These are phyloP conservation scores for Musa acuminata DNA, from an alignment of 176 grass and related monocot species.

Conservation along the genomic window DNA sequence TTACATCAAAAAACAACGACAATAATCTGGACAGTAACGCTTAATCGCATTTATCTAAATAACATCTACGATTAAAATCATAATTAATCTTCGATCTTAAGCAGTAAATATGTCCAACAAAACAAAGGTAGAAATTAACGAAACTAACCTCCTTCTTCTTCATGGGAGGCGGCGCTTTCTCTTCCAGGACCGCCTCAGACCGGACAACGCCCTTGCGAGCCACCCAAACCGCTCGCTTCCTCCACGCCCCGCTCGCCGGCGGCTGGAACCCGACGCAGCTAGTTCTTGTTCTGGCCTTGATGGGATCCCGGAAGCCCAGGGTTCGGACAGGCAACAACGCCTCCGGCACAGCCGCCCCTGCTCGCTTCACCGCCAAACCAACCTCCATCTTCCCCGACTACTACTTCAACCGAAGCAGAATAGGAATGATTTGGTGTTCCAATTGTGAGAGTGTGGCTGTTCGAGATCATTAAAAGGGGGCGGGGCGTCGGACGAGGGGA, in stretches of 20 bases:
- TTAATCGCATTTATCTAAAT: not conserved
- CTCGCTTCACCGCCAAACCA: constrained; percentile 12
- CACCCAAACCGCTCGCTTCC: constrained; percentile 8
- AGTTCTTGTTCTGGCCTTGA: not conserved
- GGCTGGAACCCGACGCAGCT: not conserved
- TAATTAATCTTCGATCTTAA: no score
- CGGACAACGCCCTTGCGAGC: not conserved
- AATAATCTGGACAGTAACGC: not conserved
- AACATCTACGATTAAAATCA: not conserved
- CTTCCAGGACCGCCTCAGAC: constrained; percentile 17
- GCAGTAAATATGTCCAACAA: not conserved
- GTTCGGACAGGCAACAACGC: not conserved
- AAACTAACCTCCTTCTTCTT: not conserved
- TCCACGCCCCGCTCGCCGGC: not conserved
- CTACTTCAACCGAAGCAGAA: no score
- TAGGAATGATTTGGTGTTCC: no score
- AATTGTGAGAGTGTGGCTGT: no score
- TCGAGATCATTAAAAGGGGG: no score
- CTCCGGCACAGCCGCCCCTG: constrained; percentile 1
- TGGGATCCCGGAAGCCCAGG: not conserved
- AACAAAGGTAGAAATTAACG: not conserved
- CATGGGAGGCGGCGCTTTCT: not conserved
- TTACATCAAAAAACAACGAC: not conserved
- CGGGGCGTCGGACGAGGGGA: no score
- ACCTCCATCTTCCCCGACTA: constrained; percentile 22